These are phyloP conservation scores for Ramaria sp. DNA, from an alignment of 768 basidiomycete species.

Conservation along the genomic window DNA sequence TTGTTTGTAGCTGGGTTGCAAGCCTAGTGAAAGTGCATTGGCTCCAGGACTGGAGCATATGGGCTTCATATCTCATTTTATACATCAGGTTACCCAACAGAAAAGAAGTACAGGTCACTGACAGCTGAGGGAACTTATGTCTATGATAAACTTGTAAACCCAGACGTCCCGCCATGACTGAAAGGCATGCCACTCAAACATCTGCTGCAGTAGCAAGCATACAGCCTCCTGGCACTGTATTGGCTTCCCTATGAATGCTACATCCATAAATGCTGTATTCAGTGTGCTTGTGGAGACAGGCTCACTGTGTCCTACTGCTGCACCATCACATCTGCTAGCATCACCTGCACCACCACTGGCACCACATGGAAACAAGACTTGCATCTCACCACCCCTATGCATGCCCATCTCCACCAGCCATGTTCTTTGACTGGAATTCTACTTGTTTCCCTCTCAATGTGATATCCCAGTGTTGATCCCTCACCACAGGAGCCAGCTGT, in stretches of 20 bases:
- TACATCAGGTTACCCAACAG: too few species aligned
- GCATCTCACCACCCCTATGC: constrained; percentile 26
- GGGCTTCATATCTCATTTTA: too few species aligned
- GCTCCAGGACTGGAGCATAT: too few species aligned
- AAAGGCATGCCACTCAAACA: too few species aligned
- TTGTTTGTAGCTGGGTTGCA: too few species aligned
- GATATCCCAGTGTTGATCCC: constrained; percentile 63
- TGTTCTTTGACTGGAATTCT: constrained; percentile 41
- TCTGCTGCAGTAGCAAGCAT: too few species aligned
- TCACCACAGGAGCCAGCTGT: constrained; percentile 60
- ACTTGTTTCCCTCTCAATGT: constrained; percentile 28
- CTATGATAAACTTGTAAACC: too few species aligned
- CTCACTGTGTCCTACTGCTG: constrained; percentile 10
- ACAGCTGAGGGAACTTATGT: too few species aligned
- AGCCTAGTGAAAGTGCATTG: too few species aligned
- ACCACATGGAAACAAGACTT: constrained; percentile 26
- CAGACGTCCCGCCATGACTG: too few species aligned
- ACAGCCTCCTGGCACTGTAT: too few species aligned
- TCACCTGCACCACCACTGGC: constrained; percentile 13
- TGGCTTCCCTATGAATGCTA: constrained; percentile 40
- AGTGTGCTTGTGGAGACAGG: constrained; percentile 14
- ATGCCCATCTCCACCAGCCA: constrained; percentile 36
- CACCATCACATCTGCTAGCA: constrained; percentile 25
- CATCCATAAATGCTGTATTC: constrained; percentile 49
- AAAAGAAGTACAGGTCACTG: too few species aligned